phyloP scores from a whole-genome alignment of 2,329 filamentous ascomycete genomes.

The Dothistroma pini region DNA sequence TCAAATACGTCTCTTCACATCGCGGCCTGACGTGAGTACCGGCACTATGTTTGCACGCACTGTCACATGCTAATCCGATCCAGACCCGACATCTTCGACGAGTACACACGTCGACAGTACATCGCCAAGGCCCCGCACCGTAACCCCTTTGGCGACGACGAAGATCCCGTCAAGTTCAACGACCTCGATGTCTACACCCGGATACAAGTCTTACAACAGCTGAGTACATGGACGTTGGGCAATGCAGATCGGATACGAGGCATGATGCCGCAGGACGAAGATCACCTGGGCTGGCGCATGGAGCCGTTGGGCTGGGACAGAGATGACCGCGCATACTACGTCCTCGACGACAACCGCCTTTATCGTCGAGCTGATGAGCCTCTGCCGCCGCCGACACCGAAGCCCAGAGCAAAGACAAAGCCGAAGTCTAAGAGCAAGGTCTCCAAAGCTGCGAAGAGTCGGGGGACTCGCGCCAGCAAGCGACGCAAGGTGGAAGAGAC shows the following conservation, averaged over 20 bases:
- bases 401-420: slow-evolving; percentile 53
- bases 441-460: slow-evolving; percentile 54
- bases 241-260: slow-evolving; percentile 84
- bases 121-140: slow-evolving; percentile 69
- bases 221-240: slow-evolving; percentile 84
- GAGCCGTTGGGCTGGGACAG: slow-evolving; percentile 86
- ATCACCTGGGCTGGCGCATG: slow-evolving; percentile 51
- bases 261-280: slow-evolving; percentile 77
- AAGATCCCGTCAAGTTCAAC: slow-evolving; percentile 68
- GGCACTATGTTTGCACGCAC: not conserved
- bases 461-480: slow-evolving; percentile 63
- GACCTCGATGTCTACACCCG: slow-evolving; percentile 81
- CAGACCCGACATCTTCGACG: slow-evolving; percentile 84
- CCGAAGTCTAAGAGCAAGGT: slow-evolving; percentile 55
- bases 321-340: slow-evolving; percentile 80
- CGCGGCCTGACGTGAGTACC: slow-evolving; percentile 77
- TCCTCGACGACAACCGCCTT: slow-evolving; percentile 89
- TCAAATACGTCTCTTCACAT: slow-evolving; percentile 93
- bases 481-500: slow-evolving; percentile 59
- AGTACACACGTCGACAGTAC: slow-evolving; percentile 88
- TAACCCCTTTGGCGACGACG: slow-evolving; percentile 82
- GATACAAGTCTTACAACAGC: slow-evolving; percentile 77
- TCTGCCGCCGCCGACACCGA: slow-evolving; percentile 53
- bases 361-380: slow-evolving; percentile 82
- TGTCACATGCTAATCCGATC: not conserved